Base-by-base conservation (phyloP, 345 rosid species). In the Salix koriyanagi region DNA sequence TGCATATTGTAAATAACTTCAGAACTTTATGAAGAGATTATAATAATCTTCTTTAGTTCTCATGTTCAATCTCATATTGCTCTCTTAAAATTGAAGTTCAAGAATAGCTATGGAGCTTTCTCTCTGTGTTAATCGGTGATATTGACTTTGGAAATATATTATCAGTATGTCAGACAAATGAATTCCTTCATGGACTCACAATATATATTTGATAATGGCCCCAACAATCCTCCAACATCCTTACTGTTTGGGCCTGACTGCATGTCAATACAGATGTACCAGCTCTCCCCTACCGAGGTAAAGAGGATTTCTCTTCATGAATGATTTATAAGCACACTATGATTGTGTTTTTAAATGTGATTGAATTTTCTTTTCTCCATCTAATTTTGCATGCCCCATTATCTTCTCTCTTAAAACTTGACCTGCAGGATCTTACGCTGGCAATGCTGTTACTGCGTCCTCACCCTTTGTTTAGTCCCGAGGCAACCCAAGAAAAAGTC, bases 211-310 rank as follows among this genome's bases (percentile, higher is more conserved):
- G 65, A 41, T 12, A 56, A 81, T 58, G 90, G 85, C 8, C 60
- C 25, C n/a, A 70, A 61, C 46, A 44, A 74, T 14, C 87, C 78
- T 46, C 80, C 88, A 26, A 84, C 83, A 4, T 75, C 85, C 2
- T 0, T 37, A 0, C 26, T 67, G 0, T 8, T 81, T n/a, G 82
- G 86, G 2, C 79, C 81, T 16, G 68, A 81, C 3, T 64, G 70
- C 67, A 1, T 83, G 82, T 65, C 79, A 21, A 69, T 85, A 3
- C 70, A 72, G 74, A 2, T 83, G 19, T 84, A 87, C 71, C 85
- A 87, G 58, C 78, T 83, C 62, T 89, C 87, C 88, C 85, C 85
- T 19, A 67, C 81, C 8, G 85, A 85, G 87, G 90, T 34, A 75
- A 67, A 42, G 34, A 18, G 16, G 0, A 1, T 7, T 34, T 5